Evolutionary conservation across 768 basidiomycete genomes (phyloP).

Genomic region (Suillus placidus): DNA sequence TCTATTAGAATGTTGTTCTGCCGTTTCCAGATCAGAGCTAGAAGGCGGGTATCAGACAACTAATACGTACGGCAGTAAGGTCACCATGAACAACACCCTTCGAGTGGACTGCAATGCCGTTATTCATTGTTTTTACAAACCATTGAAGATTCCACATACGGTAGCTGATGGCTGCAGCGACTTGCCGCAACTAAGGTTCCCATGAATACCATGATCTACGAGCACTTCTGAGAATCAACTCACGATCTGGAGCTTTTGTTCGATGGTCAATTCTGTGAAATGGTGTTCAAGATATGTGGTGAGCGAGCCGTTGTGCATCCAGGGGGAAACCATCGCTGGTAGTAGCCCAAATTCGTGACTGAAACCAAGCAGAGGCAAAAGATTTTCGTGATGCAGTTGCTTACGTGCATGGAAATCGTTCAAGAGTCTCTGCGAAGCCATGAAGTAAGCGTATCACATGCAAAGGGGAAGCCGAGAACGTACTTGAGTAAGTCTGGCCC

Average conservation of each 20-base stretch:
- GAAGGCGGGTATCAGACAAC: background rate
- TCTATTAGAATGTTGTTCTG: conserved; percentile 42
- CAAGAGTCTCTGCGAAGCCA: conserved; percentile 14
- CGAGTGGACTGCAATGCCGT: conserved; percentile 11
- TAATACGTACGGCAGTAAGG: conserved; percentile 41
- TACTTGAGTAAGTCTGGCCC: conserved; percentile 7
- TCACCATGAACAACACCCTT: conserved; percentile 46
- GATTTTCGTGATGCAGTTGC: conserved; percentile 28
- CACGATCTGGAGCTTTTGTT: conserved; percentile 20
- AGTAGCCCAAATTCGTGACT: conserved; percentile 33
- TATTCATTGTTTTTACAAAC: background rate
- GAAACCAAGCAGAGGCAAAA: conserved; percentile 33
- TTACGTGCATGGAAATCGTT: conserved; percentile 29
- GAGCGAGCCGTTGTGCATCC: conserved; percentile 35
- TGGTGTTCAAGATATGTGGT: conserved; percentile 24
- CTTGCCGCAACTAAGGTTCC: conserved; percentile 4
- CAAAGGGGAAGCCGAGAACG: background rate
- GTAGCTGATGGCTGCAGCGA: conserved; percentile 26
- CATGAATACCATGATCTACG: background rate
- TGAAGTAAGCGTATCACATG: background rate
- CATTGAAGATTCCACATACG: conserved; percentile 3
- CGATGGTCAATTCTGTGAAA: conserved; percentile 11
- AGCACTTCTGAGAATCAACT: conserved; percentile 4
- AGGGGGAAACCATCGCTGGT: conserved; percentile 38
- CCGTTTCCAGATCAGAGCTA: background rate